Conservation (phyloP, 225 moss, liverwort and hornwort genomes). For the Pseudoscleropodium purum region DNA sequence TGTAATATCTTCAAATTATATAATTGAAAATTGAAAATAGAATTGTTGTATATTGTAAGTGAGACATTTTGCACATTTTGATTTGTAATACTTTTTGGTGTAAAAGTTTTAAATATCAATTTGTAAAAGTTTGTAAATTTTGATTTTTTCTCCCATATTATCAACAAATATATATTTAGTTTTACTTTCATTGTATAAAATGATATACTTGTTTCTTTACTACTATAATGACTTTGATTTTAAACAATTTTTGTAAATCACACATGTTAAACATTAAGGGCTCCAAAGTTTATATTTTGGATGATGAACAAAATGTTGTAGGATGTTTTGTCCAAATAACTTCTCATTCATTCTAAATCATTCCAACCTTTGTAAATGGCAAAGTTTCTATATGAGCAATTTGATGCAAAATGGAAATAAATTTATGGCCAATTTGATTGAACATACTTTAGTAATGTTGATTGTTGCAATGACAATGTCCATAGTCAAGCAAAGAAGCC, state of each 20-base stretch:
- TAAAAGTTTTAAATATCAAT: no score
- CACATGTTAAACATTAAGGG: accelerated
- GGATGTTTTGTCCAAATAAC: not conserved
- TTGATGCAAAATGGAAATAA: not conserved
- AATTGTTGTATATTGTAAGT: not conserved
- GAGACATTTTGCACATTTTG: not conserved
- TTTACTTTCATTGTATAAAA: accelerated
- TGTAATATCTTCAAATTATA: no score
- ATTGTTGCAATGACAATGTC: not conserved
- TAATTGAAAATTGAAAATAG: not conserved
- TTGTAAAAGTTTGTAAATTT: not conserved
- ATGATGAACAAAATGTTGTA: not conserved
- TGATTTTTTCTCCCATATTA: no score
- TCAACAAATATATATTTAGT: not conserved
- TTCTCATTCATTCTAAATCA: not conserved
- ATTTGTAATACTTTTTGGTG: not conserved
- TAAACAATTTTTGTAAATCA: no score
- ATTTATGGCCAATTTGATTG: not conserved
- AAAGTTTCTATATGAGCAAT: not conserved
- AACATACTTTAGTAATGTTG: not conserved
- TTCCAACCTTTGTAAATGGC: not conserved
- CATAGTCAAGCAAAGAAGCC: no score
- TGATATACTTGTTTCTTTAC: not conserved
- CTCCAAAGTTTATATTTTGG: not conserved
- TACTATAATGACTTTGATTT: accelerated